A percentile compares a stretch with the other conserved stretches of the same genome.
Evolutionary conservation across 2,329 filamentous ascomycete species (phyloP).

Genomic region (Bretziella fagacearum): DNA sequence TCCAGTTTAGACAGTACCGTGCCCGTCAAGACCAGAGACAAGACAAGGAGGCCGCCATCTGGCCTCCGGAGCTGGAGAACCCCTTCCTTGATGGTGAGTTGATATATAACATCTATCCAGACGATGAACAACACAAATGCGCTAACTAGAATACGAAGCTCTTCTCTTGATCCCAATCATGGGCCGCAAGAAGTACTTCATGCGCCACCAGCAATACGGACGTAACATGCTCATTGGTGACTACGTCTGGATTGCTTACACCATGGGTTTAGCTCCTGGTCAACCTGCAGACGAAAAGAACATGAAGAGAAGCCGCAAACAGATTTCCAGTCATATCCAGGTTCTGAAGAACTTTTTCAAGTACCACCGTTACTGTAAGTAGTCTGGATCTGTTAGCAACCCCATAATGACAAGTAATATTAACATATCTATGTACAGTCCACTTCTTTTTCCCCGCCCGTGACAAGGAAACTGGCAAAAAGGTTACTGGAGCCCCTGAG

Average conservation of each 20-base stretch:
- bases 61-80: constrained; percentile 46
- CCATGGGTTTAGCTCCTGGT: constrained; percentile 29
- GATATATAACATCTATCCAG: background rate
- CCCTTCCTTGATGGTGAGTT: constrained; percentile 49
- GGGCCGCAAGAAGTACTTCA: constrained; percentile 49
- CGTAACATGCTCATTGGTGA: constrained; percentile 55
- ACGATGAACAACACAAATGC: background rate
- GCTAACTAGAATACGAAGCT: constrained; percentile 25
- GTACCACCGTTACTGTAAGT: constrained; percentile 45
- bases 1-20: constrained; percentile 48
- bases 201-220: constrained; percentile 45
- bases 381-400: background rate
- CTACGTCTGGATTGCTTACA: constrained; percentile 43
- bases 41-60: constrained; percentile 35
- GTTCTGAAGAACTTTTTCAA: constrained; percentile 51
- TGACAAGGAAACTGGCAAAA: constrained; percentile 34
- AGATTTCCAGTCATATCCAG: constrained; percentile 55
- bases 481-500: constrained; percentile 20
- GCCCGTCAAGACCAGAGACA: constrained; percentile 48
- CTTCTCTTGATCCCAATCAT: constrained; percentile 49
- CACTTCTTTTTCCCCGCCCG: constrained; percentile 43
- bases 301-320: constrained; percentile 36
- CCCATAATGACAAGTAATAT: background rate
- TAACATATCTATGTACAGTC: constrained; percentile 23
- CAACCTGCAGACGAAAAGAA: constrained; percentile 27